A percentile compares a stretch with the other conserved stretches of the same genome.
phyloP scores from a whole-genome alignment of 352 stramenopile genomes.

The Pythium biforme region DNA sequence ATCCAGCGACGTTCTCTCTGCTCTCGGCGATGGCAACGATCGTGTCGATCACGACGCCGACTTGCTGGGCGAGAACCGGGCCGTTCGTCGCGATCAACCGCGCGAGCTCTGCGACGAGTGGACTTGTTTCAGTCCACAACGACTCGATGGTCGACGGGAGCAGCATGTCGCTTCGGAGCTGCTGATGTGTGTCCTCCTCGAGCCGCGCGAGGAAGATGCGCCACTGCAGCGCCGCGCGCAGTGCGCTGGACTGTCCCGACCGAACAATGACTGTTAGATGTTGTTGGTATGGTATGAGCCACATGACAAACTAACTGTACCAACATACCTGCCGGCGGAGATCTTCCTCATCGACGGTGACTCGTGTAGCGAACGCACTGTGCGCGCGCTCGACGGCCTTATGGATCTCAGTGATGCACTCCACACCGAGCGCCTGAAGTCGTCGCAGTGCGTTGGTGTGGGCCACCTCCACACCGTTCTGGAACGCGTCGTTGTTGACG shows the following conservation, averaged over 20 bases:
- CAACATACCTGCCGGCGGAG: background rate
- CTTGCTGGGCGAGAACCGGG: background rate
- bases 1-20: background rate
- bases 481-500: background rate
- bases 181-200: conserved; percentile 2
- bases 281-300: too few species aligned
- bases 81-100: conserved; percentile 7
- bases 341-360: conserved; percentile 8
- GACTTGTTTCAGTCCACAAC: background rate
- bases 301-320: too few species aligned
- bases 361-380: background rate
- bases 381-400: conserved; percentile 15
- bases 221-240: conserved; percentile 4
- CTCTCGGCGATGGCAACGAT: background rate
- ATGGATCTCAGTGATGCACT: conserved; percentile 22
- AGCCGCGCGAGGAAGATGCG: conserved; percentile 11
- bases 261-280: too few species aligned
- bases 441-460: conserved; percentile 4
- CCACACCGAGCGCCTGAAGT: conserved; percentile 18
- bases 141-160: background rate
- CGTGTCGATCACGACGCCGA: conserved; percentile 8
- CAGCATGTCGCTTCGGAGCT: background rate
- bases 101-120: background rate
- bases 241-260: background rate
- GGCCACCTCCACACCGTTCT: background rate